These are phyloP conservation scores for Geranium incanum DNA, from an alignment of 441 rosid species.

Conservation along the genomic window DNA sequence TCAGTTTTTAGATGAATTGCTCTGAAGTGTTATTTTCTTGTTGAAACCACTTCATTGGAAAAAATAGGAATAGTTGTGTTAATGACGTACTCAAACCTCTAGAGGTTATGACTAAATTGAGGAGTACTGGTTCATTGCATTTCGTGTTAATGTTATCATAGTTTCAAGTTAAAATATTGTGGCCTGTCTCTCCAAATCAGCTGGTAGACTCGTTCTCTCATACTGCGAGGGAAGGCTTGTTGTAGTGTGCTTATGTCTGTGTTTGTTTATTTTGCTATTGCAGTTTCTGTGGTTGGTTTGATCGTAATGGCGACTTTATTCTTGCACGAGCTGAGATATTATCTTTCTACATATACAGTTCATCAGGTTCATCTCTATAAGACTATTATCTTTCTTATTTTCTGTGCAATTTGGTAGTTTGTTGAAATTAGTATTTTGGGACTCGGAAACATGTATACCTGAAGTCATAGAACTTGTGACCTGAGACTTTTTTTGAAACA, in stretches of 20 bases:
- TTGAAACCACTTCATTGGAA: neutral
- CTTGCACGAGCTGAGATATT: conserved; percentile 80
- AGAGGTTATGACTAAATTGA: neutral
- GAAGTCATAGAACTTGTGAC: neutral
- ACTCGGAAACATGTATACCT: neutral
- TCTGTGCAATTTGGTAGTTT: neutral
- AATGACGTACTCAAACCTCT: neutral
- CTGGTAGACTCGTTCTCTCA: neutral
- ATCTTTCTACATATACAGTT: conserved; percentile 65
- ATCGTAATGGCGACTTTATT: conserved; percentile 69
- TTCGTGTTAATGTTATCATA: neutral
- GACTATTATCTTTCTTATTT: neutral
- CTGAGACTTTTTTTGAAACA: neutral
- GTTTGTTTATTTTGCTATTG: neutral
- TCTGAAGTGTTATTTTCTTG: neutral
- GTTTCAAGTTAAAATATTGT: neutral
- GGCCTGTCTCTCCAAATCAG: neutral
- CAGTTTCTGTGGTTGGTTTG: neutral
- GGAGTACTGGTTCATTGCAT: neutral
- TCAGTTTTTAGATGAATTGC: neutral
- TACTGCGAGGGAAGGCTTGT: neutral
- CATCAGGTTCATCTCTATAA: conserved; percentile 57
- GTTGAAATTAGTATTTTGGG: neutral
- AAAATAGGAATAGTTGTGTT: neutral
- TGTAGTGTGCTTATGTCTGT: neutral